phyloP scores from a whole-genome alignment of 2,329 filamentous ascomycete species.

The Blastomyces parvus region DNA sequence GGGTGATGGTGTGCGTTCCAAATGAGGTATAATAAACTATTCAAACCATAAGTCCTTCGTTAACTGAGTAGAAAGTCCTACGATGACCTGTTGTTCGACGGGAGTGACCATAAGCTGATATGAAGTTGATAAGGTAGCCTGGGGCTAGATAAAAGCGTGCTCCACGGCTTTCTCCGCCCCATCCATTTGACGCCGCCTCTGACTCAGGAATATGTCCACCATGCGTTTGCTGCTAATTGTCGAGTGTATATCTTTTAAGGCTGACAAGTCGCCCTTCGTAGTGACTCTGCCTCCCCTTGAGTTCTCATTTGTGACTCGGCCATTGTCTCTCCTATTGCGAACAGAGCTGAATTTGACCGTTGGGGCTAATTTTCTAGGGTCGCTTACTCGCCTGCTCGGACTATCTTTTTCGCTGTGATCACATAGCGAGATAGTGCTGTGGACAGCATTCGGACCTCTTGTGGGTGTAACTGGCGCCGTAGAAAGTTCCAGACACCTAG shows the following conservation, averaged over 20 bases:
- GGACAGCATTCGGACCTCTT: neutral
- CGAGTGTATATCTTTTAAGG: conserved; percentile 14
- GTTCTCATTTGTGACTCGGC: conserved; percentile 15
- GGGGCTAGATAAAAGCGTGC: conserved; percentile 16
- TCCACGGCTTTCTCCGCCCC: conserved; percentile 14
- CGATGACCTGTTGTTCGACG: neutral
- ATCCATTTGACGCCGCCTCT: conserved; percentile 14
- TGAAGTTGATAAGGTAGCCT: neutral
- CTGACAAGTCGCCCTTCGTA: conserved; percentile 7
- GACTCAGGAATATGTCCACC: conserved; percentile 19
- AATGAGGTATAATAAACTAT: neutral
- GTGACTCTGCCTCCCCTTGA: conserved; percentile 1
- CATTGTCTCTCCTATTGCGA: conserved; percentile 9
- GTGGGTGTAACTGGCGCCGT: conserved; percentile 7
- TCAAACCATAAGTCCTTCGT: neutral
- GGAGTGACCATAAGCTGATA: neutral
- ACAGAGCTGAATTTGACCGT: conserved; percentile 11
- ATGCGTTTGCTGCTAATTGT: conserved; percentile 18
- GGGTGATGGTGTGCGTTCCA: neutral
- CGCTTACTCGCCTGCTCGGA: conserved; percentile 4
- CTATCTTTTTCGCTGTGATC: conserved; percentile 6
- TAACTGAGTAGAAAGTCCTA: neutral
- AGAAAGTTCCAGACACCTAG: conserved; percentile 3
- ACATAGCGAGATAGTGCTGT: conserved; percentile 6
- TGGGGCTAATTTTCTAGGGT: conserved; percentile 8